Conservation (phyloP, 108 stramenopile species). For the Epipyxis sp. region DNA sequence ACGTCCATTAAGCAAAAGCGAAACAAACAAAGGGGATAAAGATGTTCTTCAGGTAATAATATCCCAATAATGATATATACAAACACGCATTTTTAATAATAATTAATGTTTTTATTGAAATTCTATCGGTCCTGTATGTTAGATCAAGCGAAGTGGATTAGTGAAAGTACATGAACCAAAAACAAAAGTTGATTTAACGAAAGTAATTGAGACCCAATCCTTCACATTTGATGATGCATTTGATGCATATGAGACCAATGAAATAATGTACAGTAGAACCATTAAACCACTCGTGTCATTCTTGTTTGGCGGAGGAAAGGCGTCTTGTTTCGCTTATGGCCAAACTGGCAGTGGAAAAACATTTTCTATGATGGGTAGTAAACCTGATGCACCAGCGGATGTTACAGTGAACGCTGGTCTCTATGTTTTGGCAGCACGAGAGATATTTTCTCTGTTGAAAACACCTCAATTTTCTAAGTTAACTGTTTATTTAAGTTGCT, state of each 20-base stretch:
- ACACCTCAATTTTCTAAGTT: conserved; percentile 28
- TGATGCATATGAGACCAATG: conserved; percentile 58
- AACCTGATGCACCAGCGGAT: conserved; percentile 50
- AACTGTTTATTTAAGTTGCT: conserved; percentile 3
- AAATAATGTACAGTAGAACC: conserved; percentile 52
- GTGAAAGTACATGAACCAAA: conserved; percentile 56
- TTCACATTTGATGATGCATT: conserved; percentile 58
- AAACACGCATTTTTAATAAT: no score
- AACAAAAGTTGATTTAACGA: conserved; percentile 65
- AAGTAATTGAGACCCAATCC: conserved; percentile 53
- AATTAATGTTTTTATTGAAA: no score
- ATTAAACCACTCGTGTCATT: conserved; percentile 55
- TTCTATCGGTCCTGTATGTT: no score
- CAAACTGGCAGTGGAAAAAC: conserved; percentile 65
- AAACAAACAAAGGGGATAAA: conserved; percentile 55
- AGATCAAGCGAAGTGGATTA: conserved; percentile 34
- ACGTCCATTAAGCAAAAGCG: conserved; percentile 63
- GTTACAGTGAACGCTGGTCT: conserved; percentile 63
- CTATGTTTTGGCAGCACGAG: conserved; percentile 52
- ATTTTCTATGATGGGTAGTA: conserved; percentile 47
- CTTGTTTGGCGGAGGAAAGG: conserved; percentile 42
- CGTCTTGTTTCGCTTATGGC: conserved; percentile 63
- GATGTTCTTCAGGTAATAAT: conserved; percentile 60
- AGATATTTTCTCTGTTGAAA: conserved; percentile 52
- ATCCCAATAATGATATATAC: no score